phyloP scores from a whole-genome alignment of 371 early-diverging fungal species.

The Mortierella polycephala region DNA sequence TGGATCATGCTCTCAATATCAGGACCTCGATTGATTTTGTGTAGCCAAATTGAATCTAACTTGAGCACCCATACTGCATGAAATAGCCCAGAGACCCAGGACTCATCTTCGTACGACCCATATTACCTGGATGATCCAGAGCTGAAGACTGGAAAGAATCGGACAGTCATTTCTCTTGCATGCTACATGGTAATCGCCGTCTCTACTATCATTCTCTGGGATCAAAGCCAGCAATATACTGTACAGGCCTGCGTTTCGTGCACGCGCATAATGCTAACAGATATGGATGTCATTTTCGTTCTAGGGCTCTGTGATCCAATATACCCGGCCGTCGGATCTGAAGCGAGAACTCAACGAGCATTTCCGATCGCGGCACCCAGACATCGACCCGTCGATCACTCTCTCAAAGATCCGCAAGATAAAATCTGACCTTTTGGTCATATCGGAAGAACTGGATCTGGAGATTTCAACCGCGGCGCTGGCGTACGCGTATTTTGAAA shows the following conservation, averaged over 20 bases:
- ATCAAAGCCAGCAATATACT: neutral
- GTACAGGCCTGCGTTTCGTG: neutral
- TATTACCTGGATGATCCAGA: constrained; percentile 74
- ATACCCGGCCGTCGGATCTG: constrained; percentile 67
- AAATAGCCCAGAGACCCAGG: constrained; percentile 44
- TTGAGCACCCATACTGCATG: neutral
- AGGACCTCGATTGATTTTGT: neutral
- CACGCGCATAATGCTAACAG: neutral
- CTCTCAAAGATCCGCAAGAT: constrained; percentile 82
- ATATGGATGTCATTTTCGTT: neutral
- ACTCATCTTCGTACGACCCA: constrained; percentile 62
- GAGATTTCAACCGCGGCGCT: constrained; percentile 92
- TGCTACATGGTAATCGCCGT: constrained; percentile 62
- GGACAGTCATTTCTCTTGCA: constrained; percentile 70
- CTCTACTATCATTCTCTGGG: neutral
- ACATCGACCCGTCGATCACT: constrained; percentile 77
- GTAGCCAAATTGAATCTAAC: neutral
- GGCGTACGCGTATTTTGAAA: constrained; percentile 94
- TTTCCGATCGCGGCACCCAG: constrained; percentile 80
- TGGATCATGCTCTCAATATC: neutral
- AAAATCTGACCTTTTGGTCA: constrained; percentile 72
- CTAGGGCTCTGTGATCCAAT: constrained; percentile 75
- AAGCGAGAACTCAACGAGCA: constrained; percentile 81
- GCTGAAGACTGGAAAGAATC: constrained; percentile 68
- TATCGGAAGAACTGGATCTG: constrained; percentile 67